phyloP scores from a whole-genome alignment of 805 yeast genomes.

The Yarrowia osloensis region DNA sequence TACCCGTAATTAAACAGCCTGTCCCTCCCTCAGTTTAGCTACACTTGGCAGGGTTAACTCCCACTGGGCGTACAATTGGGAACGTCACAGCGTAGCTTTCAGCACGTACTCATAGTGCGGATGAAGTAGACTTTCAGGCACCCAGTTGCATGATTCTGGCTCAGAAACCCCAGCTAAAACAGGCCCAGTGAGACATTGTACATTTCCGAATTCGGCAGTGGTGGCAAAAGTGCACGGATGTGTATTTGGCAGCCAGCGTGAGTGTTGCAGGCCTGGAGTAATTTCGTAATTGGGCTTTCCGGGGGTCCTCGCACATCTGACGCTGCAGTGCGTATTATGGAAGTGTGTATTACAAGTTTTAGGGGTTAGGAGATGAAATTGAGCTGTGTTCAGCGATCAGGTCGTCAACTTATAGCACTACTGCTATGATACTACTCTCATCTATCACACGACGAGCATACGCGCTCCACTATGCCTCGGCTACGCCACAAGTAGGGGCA shows the following conservation, averaged over 20 bases:
- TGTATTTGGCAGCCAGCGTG: neutral
- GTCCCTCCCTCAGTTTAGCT: too few species aligned
- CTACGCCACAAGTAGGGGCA: neutral
- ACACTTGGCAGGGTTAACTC: too few species aligned
- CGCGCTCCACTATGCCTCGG: neutral
- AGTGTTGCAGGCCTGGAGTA: neutral
- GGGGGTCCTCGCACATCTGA: neutral
- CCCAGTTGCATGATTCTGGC: conserved; percentile 6
- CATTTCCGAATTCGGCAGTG: neutral
- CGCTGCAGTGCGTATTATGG: neutral
- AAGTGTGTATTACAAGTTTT: too few species aligned
- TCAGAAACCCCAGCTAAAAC: conserved; percentile 3
- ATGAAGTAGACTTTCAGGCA: conserved; percentile 2
- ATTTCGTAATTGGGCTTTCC: neutral
- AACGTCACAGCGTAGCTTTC: neutral
- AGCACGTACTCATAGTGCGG: neutral
- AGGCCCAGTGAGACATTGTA: neutral
- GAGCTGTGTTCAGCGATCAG: neutral
- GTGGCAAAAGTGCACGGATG: neutral
- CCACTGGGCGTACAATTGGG: neutral
- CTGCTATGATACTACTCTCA: too few species aligned
- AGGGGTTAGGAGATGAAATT: too few species aligned
- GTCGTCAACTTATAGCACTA: too few species aligned
- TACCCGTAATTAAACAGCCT: too few species aligned
- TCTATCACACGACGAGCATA: too few species aligned